Evolutionary conservation across 129 eudicot genomes (phyloP), one percentile per base, ranked within the genome.

Genomic region (Tagetes patula): DNA sequence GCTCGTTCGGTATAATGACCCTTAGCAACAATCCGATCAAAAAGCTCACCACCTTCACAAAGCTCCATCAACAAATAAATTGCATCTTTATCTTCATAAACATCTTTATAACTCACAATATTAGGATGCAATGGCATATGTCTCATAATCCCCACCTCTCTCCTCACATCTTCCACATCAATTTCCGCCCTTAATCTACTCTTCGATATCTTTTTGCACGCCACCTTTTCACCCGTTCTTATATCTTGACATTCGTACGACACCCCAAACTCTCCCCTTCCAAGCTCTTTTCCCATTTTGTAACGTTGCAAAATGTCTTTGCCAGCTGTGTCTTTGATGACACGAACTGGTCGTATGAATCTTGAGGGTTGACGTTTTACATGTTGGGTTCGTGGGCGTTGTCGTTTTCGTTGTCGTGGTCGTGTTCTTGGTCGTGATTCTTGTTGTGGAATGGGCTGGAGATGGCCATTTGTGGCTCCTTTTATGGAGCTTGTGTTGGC

Each of bases 1-100:
- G 90, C 92, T 62, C 96, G 71, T 68, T 93, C 96, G 1, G 96
- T 90, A 33, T 85, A 93, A 93, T 93, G 98, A 3, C 98, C 96
- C 74, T 79, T 87, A 4, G 88, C 82, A 5, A 87, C 89, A 12
- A 93, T 90, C 58, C 96, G 84, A 87, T 93, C 98, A 66, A 93
- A 93, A 0, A 93, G 81, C 61, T 93, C 98, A 30, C 98, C 98
- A 37, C 98, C 98, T 58, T 84, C 87, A 73, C 98, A 93, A 13
- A 93, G 88, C 87, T 93, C 98, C 98, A 90, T 93, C 0, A 90
- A 86, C 30, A 93, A 80, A 76, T 93, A 93, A 43, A 93, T 79
- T 0, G 98, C 90, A 10, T 93, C 92, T 52, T 73, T 85, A 76
- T 93, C 96, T 72, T 93, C 98, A 66, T 65, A 93, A 70, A 88